A percentile compares a stretch with the other conserved stretches of the same genome.
These are phyloP conservation scores for Pichia norvegensis DNA, from an alignment of 1,139 yeast genomes.

Conservation along the genomic window DNA sequence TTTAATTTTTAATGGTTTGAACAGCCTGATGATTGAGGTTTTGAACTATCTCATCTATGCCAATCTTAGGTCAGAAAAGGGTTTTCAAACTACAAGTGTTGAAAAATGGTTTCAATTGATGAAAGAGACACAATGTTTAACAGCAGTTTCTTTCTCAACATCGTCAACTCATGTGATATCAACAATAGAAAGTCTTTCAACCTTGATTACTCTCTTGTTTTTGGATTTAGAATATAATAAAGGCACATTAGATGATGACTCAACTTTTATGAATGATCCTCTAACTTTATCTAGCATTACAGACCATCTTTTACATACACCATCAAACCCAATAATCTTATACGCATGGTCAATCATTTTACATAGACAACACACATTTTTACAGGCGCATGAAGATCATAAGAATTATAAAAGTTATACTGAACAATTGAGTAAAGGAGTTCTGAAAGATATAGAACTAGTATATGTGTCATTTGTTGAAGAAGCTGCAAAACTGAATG, in stretches of 20 bases:
- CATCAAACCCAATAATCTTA: constrained; percentile 41
- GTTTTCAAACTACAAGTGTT: constrained; percentile 30
- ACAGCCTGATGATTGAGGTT: constrained; percentile 30
- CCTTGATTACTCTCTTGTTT: constrained; percentile 43
- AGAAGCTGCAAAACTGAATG: constrained; percentile 39
- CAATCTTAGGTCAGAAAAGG: constrained; percentile 28
- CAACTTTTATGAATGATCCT: constrained; percentile 40
- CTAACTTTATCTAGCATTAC: constrained; percentile 31
- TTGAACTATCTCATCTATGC: constrained; percentile 41
- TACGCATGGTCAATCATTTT: constrained; percentile 69
- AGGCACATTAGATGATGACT: constrained; percentile 32
- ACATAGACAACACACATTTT: constrained; percentile 44
- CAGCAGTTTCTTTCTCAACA: constrained; percentile 1
- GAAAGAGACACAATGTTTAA: constrained; percentile 36
- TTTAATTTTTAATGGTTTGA: constrained; percentile 3
- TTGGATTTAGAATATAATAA: constrained; percentile 47
- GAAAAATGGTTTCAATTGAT: constrained; percentile 52
- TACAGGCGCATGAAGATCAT: constrained; percentile 34
- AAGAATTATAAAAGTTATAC: constrained; percentile 14
- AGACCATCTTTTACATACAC: constrained; percentile 31
- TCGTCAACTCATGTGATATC: constrained; percentile 9
- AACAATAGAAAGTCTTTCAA: constrained; percentile 42
- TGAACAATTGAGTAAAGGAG: constrained; percentile 18
- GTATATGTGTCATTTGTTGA: constrained; percentile 34
- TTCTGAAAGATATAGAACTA: constrained; percentile 19